A percentile compares a stretch with the other conserved stretches of the same genome.
Conservation (phyloP, 1,284 basidiomycete species). For the Cutaneotrichosporon sp. region DNA sequence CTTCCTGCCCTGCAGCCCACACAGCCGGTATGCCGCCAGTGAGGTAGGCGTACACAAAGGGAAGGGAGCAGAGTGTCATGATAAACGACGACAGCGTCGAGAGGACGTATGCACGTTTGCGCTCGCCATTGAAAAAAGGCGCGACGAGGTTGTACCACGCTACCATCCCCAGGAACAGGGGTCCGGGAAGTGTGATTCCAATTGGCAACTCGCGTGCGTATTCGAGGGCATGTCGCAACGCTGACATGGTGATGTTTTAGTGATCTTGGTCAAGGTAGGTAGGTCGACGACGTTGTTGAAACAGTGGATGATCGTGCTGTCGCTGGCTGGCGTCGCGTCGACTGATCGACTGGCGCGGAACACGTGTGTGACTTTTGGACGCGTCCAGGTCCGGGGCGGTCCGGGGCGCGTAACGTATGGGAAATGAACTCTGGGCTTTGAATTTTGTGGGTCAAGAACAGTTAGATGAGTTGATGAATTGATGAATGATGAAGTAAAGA, state of each 20-base stretch:
- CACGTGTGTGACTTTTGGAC: no score
- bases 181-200: conserved; percentile 40
- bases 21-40: conserved; percentile 31
- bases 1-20: conserved; percentile 29
- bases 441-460: no score
- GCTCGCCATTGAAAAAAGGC: conserved; percentile 50
- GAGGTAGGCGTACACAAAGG: conserved; percentile 56
- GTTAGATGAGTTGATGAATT: no score
- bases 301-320: background rate
- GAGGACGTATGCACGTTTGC: conserved; percentile 61
- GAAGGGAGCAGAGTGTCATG: conserved; percentile 58
- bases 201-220: conserved; percentile 8
- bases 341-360: background rate
- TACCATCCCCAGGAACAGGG: conserved; percentile 23
- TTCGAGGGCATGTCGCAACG: background rate
- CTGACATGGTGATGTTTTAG: background rate
- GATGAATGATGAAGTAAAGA: no score
- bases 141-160: conserved; percentile 51
- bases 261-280: background rate
- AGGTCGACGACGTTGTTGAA: background rate
- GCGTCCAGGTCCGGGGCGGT: no score
- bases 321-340: background rate
- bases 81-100: conserved; percentile 55
- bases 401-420: no score
- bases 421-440: no score